Evolutionary conservation across 345 rosid genomes (phyloP), one percentile per base, ranked within the genome.

Genomic region (Trapa bicornis): DNA sequence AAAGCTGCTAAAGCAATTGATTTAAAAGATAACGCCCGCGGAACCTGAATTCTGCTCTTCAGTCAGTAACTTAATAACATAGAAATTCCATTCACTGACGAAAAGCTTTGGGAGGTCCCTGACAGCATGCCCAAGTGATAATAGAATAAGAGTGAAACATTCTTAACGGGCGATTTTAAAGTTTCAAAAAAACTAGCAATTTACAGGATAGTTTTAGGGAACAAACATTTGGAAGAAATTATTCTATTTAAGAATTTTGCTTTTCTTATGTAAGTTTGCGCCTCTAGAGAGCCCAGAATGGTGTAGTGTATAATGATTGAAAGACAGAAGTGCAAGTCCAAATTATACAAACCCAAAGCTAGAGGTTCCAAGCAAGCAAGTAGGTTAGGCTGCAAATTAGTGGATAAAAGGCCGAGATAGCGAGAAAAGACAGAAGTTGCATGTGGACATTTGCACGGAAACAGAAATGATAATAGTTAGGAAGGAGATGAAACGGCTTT

Each of bases 21-120:
- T 68, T 71, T 67, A 17, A 22, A 74, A 70, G 66, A 73, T 50
- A 80, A 66, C 50, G 68, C 65, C 74, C 60, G 65, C 66, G 29
- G 41, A 70, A 69, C 66, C 48, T 65, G 62, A 66, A 70, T 37
- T 54, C 68, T 64, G 67, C 71, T 68, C 68, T 61, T 67, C 36
- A 64, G 4, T 39, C 35, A 37, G 64, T 14, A 56, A 10, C 37
- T 1, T 11, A 61, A 61, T 36, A 11, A 36, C 5, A 14, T 8
- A 61, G 41, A 61, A 36, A 35, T 6, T 35, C 42, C 4, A 39
- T 6, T 12, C 37, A 36, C 13, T 43, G 65, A 22, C 65, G 38
- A 14, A 16, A n/a, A 38, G 17, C 66, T 7, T n/a, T 54, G 60
- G 29, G 35, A 35, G 17, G 35, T 16, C 65, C 16, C 15, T 36